Evolutionary conservation across 768 basidiomycete genomes (phyloP), one percentile per base, ranked within the genome.

Genomic region (Lactarius psammicola): DNA sequence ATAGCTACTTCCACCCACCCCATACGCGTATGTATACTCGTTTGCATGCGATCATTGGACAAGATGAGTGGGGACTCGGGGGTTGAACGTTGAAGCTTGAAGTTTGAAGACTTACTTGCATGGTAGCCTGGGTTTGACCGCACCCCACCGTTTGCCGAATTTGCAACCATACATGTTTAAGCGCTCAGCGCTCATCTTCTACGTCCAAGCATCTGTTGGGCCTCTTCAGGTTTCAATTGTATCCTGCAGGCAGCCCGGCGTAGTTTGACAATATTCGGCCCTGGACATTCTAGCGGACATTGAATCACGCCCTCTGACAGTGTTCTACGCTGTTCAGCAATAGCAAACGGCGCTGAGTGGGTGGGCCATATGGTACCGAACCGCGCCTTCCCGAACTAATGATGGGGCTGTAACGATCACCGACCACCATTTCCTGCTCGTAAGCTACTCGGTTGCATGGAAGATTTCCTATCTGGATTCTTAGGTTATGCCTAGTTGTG

Each of bases 251-350:
- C 17, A 28, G 11, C 10, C 10, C n/a, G 34, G 11, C 31, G n/a
- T 8, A 33, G 36, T 18, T n/a, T 38, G 51, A 38, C 59, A n/a
- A 23, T 65, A 20, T 60, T 65, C 64, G 64, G 55, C 1, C 46
- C 54, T 30, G 34, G 17, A 30, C 13, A 61, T 60, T 34, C 26
- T 56, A 7, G 18, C n/a, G 33, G 31, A 36, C 26, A 18, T 53
- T 18, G 7, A 34, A 36, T 15, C 28, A 23, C 2, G 13, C 10
- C 11, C 1, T 18, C 20, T 38, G 53, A 28, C 30, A 17, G 49
- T 2, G 23, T 28, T 54, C 38, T n/a, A 56, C 28, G 6, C 18
- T 42, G 46, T 49, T 49, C 46, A 13, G 23, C 11, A 13, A 49
- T 20, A 20, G 42, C 18, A 42, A 42, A 42, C 6, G 18, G 42